Percentiles rank a stretch among this genome's conserved stretches.
Evolutionary conservation across 1,284 basidiomycete species (phyloP).

Genomic region (Sanghuangporus baumii): DNA sequence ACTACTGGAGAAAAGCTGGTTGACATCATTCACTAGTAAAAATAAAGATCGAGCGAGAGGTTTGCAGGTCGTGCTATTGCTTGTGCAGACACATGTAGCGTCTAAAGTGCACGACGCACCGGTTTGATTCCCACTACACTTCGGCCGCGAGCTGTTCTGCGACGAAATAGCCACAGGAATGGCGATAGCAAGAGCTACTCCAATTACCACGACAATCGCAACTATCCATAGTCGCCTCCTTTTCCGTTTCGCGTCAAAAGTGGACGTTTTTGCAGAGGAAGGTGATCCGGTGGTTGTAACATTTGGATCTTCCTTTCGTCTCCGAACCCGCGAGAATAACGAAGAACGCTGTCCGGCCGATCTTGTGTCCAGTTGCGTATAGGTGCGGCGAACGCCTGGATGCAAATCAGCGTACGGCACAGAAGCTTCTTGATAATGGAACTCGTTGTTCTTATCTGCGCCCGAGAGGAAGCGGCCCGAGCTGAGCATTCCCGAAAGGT

Average conservation of each 20-base stretch:
- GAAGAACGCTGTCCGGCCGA: background rate
- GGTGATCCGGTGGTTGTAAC: background rate
- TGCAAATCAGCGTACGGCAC: background rate
- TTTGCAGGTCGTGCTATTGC: conserved; percentile 39
- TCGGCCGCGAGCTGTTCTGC: conserved; percentile 22
- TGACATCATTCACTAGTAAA: conserved; percentile 43
- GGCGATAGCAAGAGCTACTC: conserved; percentile 32
- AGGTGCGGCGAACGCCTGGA: conserved; percentile 10
- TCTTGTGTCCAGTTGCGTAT: conserved; percentile 6
- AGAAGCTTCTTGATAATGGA: conserved; percentile 5
- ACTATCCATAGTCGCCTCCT: conserved; percentile 28
- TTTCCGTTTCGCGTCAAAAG: conserved; percentile 23
- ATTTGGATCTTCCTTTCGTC: conserved; percentile 3
- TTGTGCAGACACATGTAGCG: conserved; percentile 56
- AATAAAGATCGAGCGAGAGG: conserved; percentile 49
- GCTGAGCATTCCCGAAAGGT: conserved; percentile 43
- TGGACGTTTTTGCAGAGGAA: background rate
- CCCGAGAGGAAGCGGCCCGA: conserved; percentile 46
- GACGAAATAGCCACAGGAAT: conserved; percentile 36
- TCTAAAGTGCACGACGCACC: conserved; percentile 53
- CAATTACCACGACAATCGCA: conserved; percentile 30
- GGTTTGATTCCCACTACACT: conserved; percentile 37
- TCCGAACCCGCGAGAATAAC: conserved; percentile 2
- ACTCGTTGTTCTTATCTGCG: conserved; percentile 24
- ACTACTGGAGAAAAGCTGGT: conserved; percentile 44